Evolutionary conservation across 2,329 filamentous ascomycete genomes (phyloP).

Genomic region (Gnomoniopsis smithogilvyi): DNA sequence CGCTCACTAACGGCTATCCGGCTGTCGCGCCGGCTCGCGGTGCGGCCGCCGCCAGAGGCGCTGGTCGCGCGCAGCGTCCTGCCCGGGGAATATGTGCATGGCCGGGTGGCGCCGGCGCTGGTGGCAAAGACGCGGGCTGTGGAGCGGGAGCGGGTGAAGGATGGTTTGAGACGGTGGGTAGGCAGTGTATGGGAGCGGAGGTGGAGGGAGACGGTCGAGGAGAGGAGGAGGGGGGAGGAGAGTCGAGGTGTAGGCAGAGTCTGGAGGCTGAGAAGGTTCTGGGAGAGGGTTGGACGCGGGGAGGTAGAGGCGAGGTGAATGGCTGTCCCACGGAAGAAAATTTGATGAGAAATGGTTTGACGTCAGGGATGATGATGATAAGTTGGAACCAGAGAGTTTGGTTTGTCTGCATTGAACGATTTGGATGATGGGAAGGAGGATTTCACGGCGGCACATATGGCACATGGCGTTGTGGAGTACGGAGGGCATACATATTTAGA

Average conservation of each 20-base stretch:
- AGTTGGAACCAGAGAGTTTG: too few relatives aligned
- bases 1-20: slow-evolving; percentile 64
- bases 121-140: slow-evolving; percentile 61
- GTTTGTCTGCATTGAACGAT: neutral
- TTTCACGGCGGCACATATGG: neutral
- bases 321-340: neutral
- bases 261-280: slow-evolving; percentile 61
- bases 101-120: slow-evolving; percentile 54
- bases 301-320: slow-evolving; percentile 24
- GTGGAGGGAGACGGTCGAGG: slow-evolving; percentile 47
- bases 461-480: neutral
- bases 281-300: slow-evolving; percentile 56
- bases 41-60: slow-evolving; percentile 55
- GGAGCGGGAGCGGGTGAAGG: slow-evolving; percentile 66
- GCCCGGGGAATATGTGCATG: slow-evolving; percentile 59
- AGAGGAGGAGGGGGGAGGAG: slow-evolving; percentile 46
- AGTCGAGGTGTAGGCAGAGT: slow-evolving; percentile 52
- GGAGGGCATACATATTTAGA: neutral
- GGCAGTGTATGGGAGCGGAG: slow-evolving; percentile 54
- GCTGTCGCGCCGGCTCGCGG: slow-evolving; percentile 57
- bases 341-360: neutral
- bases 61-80: slow-evolving; percentile 64
- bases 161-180: slow-evolving; percentile 63
- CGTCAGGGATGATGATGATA: too few relatives aligned
- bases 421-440: neutral